Base-by-base conservation (phyloP, 2,329 filamentous ascomycete genomes). In the Pseudogymnoascus sp. region DNA sequence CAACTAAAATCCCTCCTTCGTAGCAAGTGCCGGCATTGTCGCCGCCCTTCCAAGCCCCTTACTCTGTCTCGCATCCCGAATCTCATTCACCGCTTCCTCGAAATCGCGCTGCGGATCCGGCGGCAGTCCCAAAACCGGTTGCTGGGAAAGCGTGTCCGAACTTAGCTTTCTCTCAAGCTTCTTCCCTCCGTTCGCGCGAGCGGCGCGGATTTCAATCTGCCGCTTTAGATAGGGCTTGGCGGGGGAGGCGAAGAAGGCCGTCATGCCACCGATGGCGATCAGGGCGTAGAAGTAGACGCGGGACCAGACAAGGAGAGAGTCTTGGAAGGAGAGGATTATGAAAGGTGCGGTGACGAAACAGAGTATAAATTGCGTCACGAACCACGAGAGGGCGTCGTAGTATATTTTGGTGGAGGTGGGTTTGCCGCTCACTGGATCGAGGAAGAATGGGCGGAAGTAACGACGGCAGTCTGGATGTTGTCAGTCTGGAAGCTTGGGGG, bases 231-330 rank as follows among this genome's bases (percentile, higher is more conserved):
- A 67, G 3, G 75, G 73, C 71, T 92, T 95, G 2, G 83, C 88
- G 0, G 90, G 90, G 1, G 88, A 90, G 38, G 85, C 81, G 69
- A 97, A 96, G 75, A 96, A 87, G 6, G 77, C 82, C 60, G 92
- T 82, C 15, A 84, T 82, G 0, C 75, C 71, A 8, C 77, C 73
- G 1, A 88, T 88, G 65, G 84, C 85, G 63, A 92, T 70, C 59
- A 94, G 77, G 30, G 82, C 84, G 73, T 95, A 99, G 75, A 91
- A 97, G 75, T 96, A 94, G 34, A 96, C 88, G 39, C 89, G 83
- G 0, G 82, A 75, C 94, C 94, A 99, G 61, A 89, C 86, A 2
- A 79, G 75, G 39, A 95, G 73, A 8, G 87, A 92, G 62, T 84
- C 81, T 15, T 77, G 74, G 64, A 96, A 83, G 19, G 79, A 79